Evolutionary conservation across 768 basidiomycete genomes (phyloP).

Genomic region (Amanita subjunquillea): DNA sequence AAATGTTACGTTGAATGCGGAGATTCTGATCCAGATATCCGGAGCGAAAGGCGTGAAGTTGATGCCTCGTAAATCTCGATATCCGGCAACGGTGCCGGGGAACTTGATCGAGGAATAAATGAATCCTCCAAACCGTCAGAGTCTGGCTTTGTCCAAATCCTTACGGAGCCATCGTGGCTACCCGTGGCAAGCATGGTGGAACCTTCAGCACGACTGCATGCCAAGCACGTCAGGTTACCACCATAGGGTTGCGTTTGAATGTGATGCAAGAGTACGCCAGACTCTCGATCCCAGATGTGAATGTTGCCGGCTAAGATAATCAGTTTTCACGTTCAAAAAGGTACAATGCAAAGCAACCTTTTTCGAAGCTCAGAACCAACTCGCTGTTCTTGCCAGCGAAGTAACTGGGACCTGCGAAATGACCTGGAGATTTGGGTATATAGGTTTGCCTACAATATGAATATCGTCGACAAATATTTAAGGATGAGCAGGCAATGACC

Average conservation of each 20-base stretch:
- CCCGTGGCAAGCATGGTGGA: slow-evolving; percentile 73
- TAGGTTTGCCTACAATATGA: slow-evolving; percentile 50
- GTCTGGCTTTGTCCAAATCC: slow-evolving; percentile 50
- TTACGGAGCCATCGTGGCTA: slow-evolving; percentile 65
- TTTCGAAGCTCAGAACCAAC: slow-evolving; percentile 67
- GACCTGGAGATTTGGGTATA: slow-evolving; percentile 54
- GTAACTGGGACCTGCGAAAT: slow-evolving; percentile 76
- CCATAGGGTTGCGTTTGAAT: slow-evolving; percentile 52
- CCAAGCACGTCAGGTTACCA: slow-evolving; percentile 70
- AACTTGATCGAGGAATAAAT: slow-evolving; percentile 5
- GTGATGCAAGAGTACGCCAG: slow-evolving; percentile 60
- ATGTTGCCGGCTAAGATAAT: slow-evolving; percentile 57
- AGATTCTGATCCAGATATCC: not conserved
- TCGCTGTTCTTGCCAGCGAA: slow-evolving; percentile 77
- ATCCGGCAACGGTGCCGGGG: slow-evolving; percentile 2
- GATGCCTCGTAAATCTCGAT: not conserved
- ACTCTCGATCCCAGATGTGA: slow-evolving; percentile 81
- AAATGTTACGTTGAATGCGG: not conserved
- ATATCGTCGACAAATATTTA: not conserved
- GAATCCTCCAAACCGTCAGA: not conserved
- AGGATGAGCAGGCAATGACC: slow-evolving; percentile 7
- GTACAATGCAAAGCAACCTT: slow-evolving; percentile 32
- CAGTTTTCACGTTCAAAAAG: not conserved
- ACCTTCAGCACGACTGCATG: slow-evolving; percentile 64
- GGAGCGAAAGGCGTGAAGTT: not conserved